These are phyloP conservation scores for Cryptosporidium sp. DNA, from an alignment of 169 alveolate genomes.

Conservation along the genomic window DNA sequence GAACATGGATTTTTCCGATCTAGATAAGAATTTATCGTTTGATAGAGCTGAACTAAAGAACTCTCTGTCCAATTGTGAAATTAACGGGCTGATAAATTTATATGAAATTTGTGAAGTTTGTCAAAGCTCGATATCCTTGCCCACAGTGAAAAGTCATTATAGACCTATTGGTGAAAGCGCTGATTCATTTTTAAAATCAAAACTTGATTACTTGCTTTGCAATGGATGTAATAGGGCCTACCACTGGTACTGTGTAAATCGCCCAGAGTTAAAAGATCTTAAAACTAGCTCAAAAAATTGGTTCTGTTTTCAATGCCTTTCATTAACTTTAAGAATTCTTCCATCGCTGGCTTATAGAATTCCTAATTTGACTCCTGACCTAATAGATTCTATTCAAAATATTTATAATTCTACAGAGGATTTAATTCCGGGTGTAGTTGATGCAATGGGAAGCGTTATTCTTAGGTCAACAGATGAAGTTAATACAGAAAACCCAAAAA, in stretches of 20 bases:
- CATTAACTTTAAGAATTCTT: slow-evolving; percentile 40
- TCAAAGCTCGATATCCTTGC: background rate
- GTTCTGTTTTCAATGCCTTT: slow-evolving; percentile 65
- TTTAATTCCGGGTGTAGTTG: slow-evolving; percentile 44
- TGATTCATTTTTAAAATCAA: background rate
- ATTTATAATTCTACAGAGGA: background rate
- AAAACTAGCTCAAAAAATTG: slow-evolving; percentile 16
- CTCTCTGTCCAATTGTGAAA: background rate
- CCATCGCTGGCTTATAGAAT: slow-evolving; percentile 18
- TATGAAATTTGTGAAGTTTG: slow-evolving; percentile 70
- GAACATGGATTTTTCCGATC: background rate
- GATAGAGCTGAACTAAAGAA: background rate
- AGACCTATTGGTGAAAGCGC: background rate
- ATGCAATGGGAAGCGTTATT: slow-evolving; percentile 14
- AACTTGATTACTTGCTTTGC: slow-evolving; percentile 54
- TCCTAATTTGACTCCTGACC: slow-evolving; percentile 12
- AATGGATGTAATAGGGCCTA: slow-evolving; percentile 80
- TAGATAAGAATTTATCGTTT: background rate
- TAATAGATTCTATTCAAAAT: slow-evolving; percentile 3
- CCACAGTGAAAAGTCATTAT: background rate
- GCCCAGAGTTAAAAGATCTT: slow-evolving; percentile 66
- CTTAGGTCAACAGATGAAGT: slow-evolving; percentile 58
- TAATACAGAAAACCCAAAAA: slow-evolving; percentile 8
- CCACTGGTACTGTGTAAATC: slow-evolving; percentile 77
- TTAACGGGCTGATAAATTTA: slow-evolving; percentile 10